Evolutionary conservation across 306 rosid genomes (phyloP).

Genomic region (Crotalaria pallida): DNA sequence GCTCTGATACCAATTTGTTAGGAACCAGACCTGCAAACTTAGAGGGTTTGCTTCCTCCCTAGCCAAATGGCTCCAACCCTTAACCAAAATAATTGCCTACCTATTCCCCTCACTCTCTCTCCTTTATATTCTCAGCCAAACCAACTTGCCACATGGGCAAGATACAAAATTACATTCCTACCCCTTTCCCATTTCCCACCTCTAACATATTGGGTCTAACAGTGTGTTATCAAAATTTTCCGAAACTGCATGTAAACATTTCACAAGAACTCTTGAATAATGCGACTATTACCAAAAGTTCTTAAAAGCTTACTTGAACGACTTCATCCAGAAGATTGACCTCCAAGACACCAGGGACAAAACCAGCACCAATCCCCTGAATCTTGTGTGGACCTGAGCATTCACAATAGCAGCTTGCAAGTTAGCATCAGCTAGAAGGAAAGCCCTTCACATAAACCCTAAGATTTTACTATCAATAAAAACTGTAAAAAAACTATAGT

Average conservation of each 20-base stretch:
- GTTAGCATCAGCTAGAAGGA: slow-evolving; percentile 3
- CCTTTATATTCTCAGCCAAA: too few species aligned
- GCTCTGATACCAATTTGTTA: too few species aligned
- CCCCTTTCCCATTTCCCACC: too few species aligned
- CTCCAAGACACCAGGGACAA: slow-evolving; percentile 74
- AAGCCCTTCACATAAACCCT: background rate
- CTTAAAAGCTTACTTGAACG: slow-evolving; percentile 48
- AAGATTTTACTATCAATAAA: background rate
- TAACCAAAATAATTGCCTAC: too few species aligned
- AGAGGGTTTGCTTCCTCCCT: too few species aligned
- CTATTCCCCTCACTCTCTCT: too few species aligned
- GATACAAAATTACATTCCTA: too few species aligned
- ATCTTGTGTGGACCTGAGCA: slow-evolving; percentile 83
- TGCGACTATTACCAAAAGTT: slow-evolving; percentile 1
- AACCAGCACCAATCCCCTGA: slow-evolving; percentile 93
- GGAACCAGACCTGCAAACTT: too few species aligned
- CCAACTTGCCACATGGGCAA: too few species aligned
- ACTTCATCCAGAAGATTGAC: slow-evolving; percentile 63
- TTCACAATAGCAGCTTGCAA: slow-evolving; percentile 1
- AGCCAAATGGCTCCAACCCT: too few species aligned
- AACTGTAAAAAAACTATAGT: background rate
- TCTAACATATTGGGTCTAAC: too few species aligned
- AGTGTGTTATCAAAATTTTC: background rate
- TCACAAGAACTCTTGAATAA: background rate
- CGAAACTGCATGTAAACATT: background rate